Conservation (phyloP, 2,329 filamentous ascomycete genomes). For the Aspergillus quadricinctus region DNA sequence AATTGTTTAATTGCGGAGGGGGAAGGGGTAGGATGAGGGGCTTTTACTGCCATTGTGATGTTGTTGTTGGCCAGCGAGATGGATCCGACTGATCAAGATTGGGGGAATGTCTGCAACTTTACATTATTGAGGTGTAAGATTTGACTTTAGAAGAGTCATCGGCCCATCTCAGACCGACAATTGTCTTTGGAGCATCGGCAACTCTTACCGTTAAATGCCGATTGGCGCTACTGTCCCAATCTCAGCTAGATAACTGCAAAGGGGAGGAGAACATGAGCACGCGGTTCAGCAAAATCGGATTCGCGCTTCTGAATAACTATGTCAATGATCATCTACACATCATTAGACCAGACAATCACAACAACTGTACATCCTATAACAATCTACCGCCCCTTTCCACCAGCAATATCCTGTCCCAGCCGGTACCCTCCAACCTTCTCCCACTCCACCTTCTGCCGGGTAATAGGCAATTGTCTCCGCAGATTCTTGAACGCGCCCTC, state of each 20-base stretch:
- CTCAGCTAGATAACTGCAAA: neutral
- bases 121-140: neutral
- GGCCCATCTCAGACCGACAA: neutral
- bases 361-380: neutral
- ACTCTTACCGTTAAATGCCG: neutral
- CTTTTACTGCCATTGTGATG: neutral
- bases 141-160: neutral
- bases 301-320: neutral
- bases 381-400: conserved; percentile 48
- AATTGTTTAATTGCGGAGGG: conserved; percentile 16
- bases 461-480: conserved; percentile 89
- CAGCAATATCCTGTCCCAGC: conserved; percentile 73
- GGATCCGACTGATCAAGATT: neutral
- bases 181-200: neutral
- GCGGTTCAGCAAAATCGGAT: too few relatives aligned
- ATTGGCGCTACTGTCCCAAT: neutral
- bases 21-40: neutral
- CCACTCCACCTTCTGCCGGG: conserved; percentile 98
- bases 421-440: conserved; percentile 95
- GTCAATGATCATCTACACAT: neutral
- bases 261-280: too few relatives aligned
- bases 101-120: neutral
- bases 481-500: conserved; percentile 94
- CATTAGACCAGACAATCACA: neutral
- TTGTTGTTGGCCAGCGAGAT: neutral